Conservation (phyloP, 768 basidiomycete genomes). For the Russula sp. region DNA sequence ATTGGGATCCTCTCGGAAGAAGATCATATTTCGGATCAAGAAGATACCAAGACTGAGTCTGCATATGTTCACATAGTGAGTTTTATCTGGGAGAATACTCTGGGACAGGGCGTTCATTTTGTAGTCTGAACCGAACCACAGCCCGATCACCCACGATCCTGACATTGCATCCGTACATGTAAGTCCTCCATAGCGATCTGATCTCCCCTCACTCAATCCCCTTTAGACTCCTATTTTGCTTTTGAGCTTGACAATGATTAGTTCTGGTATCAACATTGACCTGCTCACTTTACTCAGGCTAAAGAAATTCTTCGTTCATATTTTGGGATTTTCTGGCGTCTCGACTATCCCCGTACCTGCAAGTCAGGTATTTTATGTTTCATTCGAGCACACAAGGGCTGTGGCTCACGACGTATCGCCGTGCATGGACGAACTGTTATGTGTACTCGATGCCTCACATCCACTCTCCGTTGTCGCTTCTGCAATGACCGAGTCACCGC, state of each 20-base stretch:
- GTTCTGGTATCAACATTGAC: constrained; percentile 53
- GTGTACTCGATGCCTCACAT: constrained; percentile 53
- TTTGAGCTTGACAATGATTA: constrained; percentile 58
- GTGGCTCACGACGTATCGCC: constrained; percentile 41
- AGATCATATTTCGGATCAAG: constrained; percentile 37
- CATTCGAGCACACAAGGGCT: constrained; percentile 40
- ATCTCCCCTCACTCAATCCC: background rate
- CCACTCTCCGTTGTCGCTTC: constrained; percentile 41
- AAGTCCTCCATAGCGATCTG: constrained; percentile 3
- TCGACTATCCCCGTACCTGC: constrained; percentile 38
- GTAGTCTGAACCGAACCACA: constrained; percentile 31
- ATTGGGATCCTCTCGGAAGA: constrained; percentile 52
- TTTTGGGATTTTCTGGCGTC: constrained; percentile 52
- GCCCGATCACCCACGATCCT: constrained; percentile 32
- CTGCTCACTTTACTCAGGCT: constrained; percentile 47
- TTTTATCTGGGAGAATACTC: background rate
- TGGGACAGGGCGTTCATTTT: background rate
- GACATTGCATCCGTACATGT: constrained; percentile 45
- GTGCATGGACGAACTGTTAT: constrained; percentile 51
- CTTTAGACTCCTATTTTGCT: constrained; percentile 48
- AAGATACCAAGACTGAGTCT: constrained; percentile 34
- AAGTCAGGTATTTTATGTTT: constrained; percentile 46
- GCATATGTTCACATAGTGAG: constrained; percentile 38
- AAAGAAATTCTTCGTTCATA: constrained; percentile 41
- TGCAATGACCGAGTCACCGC: constrained; percentile 33